Conservation (phyloP, 2,329 filamentous ascomycete genomes). For the Helicocarpus griseus region DNA sequence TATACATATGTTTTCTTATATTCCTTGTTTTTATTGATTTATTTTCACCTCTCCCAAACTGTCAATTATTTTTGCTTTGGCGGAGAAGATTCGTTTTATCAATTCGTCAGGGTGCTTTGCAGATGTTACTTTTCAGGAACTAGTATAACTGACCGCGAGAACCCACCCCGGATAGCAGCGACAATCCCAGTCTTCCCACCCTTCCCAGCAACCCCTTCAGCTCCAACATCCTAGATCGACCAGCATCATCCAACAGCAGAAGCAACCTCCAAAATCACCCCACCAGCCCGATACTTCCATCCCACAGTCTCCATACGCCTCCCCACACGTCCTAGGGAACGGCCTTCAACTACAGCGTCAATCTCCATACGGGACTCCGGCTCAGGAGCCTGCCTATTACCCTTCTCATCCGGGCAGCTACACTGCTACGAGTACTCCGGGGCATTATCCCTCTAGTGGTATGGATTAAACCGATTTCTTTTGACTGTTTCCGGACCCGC, state of each 20-base stretch:
- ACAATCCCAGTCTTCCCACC: conserved; percentile 21
- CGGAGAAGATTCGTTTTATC: background rate
- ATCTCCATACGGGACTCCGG: conserved; percentile 57
- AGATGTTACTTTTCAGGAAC: background rate
- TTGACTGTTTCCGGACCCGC: background rate
- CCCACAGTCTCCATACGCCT: conserved; percentile 22
- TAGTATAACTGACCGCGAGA: conserved; percentile 7
- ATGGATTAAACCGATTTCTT: conserved; percentile 46
- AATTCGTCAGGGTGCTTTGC: background rate
- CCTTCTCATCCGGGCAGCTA: conserved; percentile 73
- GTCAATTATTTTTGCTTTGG: background rate
- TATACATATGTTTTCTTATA: background rate
- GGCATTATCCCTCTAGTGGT: conserved; percentile 83
- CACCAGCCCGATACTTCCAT: conserved; percentile 43
- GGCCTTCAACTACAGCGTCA: conserved; percentile 42
- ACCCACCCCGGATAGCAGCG: conserved; percentile 21
- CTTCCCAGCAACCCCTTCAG: conserved; percentile 22
- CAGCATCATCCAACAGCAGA: conserved; percentile 21
- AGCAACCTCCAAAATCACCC: conserved; percentile 48
- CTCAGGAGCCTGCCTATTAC: conserved; percentile 63
- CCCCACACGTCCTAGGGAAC: conserved; percentile 23
- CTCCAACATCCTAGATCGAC: conserved; percentile 22
- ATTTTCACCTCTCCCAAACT: background rate
- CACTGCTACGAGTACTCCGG: conserved; percentile 69
- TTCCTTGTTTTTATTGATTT: too few relatives aligned